phyloP scores from a whole-genome alignment of 306 rosid species.

The Alnus rubra region DNA sequence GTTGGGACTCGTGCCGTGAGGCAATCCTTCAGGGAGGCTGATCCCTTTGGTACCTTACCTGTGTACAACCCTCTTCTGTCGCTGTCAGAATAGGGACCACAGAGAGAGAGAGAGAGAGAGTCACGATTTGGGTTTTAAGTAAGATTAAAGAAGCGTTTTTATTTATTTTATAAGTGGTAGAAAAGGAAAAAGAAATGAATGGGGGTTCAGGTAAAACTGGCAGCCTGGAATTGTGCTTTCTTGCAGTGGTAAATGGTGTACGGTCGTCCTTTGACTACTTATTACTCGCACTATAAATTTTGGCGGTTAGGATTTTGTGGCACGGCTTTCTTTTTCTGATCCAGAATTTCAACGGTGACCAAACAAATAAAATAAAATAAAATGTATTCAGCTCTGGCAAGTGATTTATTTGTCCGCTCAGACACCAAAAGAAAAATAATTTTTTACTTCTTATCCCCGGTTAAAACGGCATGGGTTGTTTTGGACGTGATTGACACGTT shows the following conservation, averaged over 20 bases:
- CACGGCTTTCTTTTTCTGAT: not conserved
- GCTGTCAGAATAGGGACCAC: slow-evolving; percentile 32
- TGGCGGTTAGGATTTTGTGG: slow-evolving; percentile 32
- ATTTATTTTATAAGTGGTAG: too few species aligned
- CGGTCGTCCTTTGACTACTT: slow-evolving; percentile 35
- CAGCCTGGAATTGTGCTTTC: not conserved
- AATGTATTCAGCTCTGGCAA: too few species aligned
- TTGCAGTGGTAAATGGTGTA: slow-evolving; percentile 22
- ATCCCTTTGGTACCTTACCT: slow-evolving; percentile 8
- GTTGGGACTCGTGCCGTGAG: slow-evolving; percentile 21
- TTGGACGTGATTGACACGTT: slow-evolving; percentile 44
- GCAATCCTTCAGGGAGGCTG: slow-evolving; percentile 35
- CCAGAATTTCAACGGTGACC: too few species aligned
- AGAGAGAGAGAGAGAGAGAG: not conserved
- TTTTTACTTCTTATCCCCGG: not conserved
- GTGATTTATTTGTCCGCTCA: too few species aligned
- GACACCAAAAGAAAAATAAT: too few species aligned
- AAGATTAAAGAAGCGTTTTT: too few species aligned
- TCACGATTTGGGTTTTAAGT: not conserved
- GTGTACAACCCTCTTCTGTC: slow-evolving; percentile 29
- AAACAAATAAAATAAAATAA: not conserved
- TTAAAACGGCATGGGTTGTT: not conserved
- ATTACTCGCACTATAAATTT: slow-evolving; percentile 15
- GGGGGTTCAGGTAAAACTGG: slow-evolving; percentile 10
- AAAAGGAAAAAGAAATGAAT: too few species aligned